A percentile compares a stretch with the other conserved stretches of the same genome.
phyloP scores from a whole-genome alignment of 129 eudicot genomes.

The Erigeron canadensis region DNA sequence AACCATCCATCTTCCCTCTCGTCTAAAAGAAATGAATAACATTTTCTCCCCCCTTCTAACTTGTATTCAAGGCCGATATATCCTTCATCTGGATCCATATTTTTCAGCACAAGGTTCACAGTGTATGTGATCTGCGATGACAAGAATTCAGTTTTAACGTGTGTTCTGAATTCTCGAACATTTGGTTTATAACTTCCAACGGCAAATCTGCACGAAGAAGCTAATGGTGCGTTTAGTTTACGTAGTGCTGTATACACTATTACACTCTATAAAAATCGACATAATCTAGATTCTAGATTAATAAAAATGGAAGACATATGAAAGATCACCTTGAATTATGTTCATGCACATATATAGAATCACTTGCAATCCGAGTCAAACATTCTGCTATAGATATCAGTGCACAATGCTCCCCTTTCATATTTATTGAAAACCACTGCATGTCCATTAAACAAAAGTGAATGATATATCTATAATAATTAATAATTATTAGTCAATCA shows the following conservation, averaged over 20 bases:
- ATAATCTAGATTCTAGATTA: neutral
- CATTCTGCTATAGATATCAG: neutral
- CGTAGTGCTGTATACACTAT: too few relatives aligned
- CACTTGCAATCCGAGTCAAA: slow-evolving; percentile 8
- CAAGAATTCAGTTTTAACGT: slow-evolving; percentile 14
- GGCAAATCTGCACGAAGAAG: slow-evolving; percentile 2
- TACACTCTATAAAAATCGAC: neutral
- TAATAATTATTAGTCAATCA: too few relatives aligned
- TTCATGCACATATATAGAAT: neutral
- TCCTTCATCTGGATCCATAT: neutral
- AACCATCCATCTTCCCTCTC: slow-evolving; percentile 15
- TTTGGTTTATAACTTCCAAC: slow-evolving; percentile 12
- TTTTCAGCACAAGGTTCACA: slow-evolving; percentile 26
- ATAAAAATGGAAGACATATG: neutral
- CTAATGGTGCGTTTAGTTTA: neutral
- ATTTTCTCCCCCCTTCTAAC: slow-evolving; percentile 11
- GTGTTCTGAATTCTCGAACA: neutral
- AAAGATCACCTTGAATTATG: slow-evolving; percentile 1
- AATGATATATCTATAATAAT: too few relatives aligned
- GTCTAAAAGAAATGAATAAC: slow-evolving; percentile 7
- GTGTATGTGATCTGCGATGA: slow-evolving; percentile 17
- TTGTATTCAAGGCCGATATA: slow-evolving; percentile 16
- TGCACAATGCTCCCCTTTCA: too few relatives aligned
- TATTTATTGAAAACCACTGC: too few relatives aligned
- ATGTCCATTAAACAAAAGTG: too few relatives aligned